phyloP scores from a whole-genome alignment of 2,329 filamentous ascomycete genomes.

The Fusarium sp. region DNA sequence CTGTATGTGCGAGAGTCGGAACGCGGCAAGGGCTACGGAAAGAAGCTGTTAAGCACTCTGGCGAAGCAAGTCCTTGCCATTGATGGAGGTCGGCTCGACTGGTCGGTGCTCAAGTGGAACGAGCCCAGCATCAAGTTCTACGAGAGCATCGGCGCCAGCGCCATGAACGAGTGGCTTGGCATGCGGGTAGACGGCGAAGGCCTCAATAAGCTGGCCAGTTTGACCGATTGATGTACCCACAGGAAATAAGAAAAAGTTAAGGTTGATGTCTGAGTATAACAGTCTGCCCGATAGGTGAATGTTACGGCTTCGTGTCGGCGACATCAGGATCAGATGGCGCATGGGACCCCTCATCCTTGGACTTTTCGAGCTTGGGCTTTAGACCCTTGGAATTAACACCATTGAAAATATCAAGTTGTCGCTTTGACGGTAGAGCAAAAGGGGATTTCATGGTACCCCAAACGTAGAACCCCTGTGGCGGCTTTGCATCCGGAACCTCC shows the following conservation, averaged over 20 bases:
- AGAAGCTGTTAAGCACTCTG: constrained; percentile 76
- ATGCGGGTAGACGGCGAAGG: constrained; percentile 78
- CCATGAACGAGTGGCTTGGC: constrained; percentile 77
- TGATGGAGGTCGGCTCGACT: constrained; percentile 81
- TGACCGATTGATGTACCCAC: constrained; percentile 48
- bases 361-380: constrained; percentile 34
- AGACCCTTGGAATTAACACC: constrained; percentile 50
- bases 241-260: neutral
- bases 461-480: constrained; percentile 50
- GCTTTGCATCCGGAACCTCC: constrained; percentile 51
- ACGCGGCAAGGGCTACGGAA: constrained; percentile 83
- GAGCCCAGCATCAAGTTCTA: constrained; percentile 91
- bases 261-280: neutral
- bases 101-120: constrained; percentile 94
- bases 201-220: constrained; percentile 67
- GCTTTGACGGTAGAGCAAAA: constrained; percentile 47
- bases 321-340: neutral
- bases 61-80: constrained; percentile 82
- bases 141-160: constrained; percentile 72
- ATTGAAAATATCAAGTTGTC: constrained; percentile 60
- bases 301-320: neutral
- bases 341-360: constrained; percentile 7
- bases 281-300: neutral
- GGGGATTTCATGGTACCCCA: constrained; percentile 57
- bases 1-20: constrained; percentile 81